These are phyloP conservation scores for Scheffersomyces titani DNA, from an alignment of 1,139 yeast species.

Conservation along the genomic window DNA sequence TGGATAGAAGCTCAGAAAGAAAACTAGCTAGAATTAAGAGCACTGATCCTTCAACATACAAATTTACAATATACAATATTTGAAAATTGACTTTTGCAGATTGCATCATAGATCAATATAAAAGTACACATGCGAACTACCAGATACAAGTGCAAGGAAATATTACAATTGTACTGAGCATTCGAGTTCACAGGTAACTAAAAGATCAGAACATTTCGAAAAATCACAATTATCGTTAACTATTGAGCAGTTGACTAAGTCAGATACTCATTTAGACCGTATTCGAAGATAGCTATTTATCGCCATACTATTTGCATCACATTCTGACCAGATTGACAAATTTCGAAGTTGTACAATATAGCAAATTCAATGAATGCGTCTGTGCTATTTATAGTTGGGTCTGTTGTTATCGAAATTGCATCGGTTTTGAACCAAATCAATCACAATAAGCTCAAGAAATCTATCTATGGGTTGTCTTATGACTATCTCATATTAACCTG, in stretches of 20 bases:
- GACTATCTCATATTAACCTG: slow-evolving; percentile 21
- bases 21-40: background rate
- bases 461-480: slow-evolving; percentile 31
- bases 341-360: background rate
- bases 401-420: slow-evolving; percentile 1
- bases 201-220: background rate
- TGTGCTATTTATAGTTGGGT: slow-evolving; percentile 3
- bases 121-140: background rate
- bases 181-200: background rate
- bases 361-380: background rate
- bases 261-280: background rate
- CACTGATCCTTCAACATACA: background rate
- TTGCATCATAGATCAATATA: background rate
- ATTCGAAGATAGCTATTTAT: background rate
- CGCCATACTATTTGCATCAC: background rate
- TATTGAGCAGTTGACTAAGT: too few relatives aligned
- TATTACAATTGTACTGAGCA: background rate
- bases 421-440: slow-evolving; percentile 16
- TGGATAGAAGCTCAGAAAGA: background rate
- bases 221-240: background rate
- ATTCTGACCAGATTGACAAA: background rate
- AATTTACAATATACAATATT: background rate
- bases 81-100: background rate
- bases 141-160: too few relatives aligned
- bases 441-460: slow-evolving; percentile 18